phyloP scores from a whole-genome alignment of 2,329 filamentous ascomycete genomes.

The Scytalidium lignicola region DNA sequence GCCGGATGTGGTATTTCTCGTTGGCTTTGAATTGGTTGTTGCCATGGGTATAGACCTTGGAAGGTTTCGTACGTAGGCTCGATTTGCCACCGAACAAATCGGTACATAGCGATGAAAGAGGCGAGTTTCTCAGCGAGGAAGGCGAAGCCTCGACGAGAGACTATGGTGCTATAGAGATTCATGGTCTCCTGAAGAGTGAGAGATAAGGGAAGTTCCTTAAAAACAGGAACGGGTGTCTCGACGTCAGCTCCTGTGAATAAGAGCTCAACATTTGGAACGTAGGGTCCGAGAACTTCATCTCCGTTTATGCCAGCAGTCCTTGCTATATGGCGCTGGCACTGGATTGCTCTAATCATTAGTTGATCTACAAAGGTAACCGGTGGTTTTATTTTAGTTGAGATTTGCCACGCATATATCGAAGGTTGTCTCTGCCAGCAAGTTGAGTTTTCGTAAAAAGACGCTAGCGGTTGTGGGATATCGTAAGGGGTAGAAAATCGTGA shows the following conservation, averaged over 20 bases:
- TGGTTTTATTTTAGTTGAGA: conserved; percentile 24
- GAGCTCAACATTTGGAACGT: conserved; percentile 22
- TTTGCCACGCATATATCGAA: conserved; percentile 25
- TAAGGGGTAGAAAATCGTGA: conserved; percentile 18
- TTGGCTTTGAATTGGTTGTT: conserved; percentile 18
- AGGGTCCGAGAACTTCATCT: conserved; percentile 15
- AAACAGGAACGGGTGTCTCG: background rate
- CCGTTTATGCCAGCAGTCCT: conserved; percentile 12
- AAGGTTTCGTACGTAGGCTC: conserved; percentile 19
- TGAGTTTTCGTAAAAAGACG: conserved; percentile 4
- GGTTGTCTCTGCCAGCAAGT: conserved; percentile 25
- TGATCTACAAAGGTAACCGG: conserved; percentile 23
- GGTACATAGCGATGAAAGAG: conserved; percentile 27
- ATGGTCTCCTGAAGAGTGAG: conserved; percentile 19
- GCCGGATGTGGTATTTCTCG: conserved; percentile 22
- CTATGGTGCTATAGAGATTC: conserved; percentile 20
- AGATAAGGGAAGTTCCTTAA: background rate
- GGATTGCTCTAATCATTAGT: conserved; percentile 23
- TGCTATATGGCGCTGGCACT: conserved; percentile 21
- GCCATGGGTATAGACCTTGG: conserved; percentile 21
- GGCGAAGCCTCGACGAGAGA: conserved; percentile 20
- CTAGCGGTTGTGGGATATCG: conserved; percentile 1
- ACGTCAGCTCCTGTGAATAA: conserved; percentile 16
- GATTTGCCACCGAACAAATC: conserved; percentile 26
- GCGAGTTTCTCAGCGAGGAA: conserved; percentile 24